phyloP scores from a whole-genome alignment of 148 eudicot genomes.

The Cornus suecica region DNA sequence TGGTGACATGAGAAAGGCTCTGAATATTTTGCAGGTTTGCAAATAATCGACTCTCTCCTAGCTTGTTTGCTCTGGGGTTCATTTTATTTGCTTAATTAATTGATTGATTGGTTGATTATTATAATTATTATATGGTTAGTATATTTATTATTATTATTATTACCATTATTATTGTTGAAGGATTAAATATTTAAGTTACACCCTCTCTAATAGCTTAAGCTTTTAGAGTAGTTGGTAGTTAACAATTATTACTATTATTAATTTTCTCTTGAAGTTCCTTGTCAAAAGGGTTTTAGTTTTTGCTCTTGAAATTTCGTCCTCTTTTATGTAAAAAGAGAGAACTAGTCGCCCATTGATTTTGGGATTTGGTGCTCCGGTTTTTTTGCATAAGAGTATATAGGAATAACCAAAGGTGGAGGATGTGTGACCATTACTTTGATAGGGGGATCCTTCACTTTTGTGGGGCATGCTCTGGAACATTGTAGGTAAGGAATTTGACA shows the following conservation, averaged over 20 bases:
- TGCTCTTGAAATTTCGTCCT: background rate
- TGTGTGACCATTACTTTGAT: background rate
- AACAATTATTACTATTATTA: no score
- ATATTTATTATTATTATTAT: no score
- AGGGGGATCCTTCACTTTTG: background rate
- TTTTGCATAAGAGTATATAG: background rate
- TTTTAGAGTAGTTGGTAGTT: no score
- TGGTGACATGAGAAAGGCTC: conserved; percentile 98
- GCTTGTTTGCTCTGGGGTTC: background rate
- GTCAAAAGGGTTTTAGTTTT: background rate
- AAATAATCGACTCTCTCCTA: background rate
- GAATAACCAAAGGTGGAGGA: background rate
- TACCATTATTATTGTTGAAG: no score
- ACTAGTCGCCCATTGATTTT: background rate
- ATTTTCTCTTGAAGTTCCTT: no score
- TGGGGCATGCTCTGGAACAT: background rate
- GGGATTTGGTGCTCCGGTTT: background rate
- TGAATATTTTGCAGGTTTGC: conserved; percentile 88
- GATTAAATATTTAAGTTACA: no score
- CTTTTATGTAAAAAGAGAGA: background rate
- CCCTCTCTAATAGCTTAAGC: no score
- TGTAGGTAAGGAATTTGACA: background rate
- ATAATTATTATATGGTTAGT: no score
- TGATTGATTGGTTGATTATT: no score
- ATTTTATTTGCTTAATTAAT: no score